Percentiles rank a stretch among this genome's conserved stretches.
Evolutionary conservation across 2,329 filamentous ascomycete species (phyloP).

Genomic region (Grosmannia serpens): DNA sequence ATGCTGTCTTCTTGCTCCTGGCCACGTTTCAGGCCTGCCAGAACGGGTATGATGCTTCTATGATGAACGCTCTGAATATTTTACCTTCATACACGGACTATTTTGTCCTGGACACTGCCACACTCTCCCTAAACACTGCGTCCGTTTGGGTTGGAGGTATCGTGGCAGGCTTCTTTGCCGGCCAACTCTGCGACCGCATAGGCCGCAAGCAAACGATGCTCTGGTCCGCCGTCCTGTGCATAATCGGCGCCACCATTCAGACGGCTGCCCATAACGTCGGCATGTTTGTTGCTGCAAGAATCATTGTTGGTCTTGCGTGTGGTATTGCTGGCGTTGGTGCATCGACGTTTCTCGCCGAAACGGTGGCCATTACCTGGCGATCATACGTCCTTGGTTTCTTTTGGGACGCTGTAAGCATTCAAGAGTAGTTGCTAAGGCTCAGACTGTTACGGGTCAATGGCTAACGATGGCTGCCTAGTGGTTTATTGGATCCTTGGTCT

Average conservation of each 20-base stretch:
- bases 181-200: constrained; percentile 12
- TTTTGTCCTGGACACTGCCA: constrained; percentile 20
- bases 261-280: constrained; percentile 22
- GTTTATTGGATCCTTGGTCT: constrained; percentile 18
- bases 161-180: constrained; percentile 10
- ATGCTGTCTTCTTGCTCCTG: neutral
- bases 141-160: constrained; percentile 12
- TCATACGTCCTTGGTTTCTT: neutral
- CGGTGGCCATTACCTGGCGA: constrained; percentile 33
- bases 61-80: constrained; percentile 17
- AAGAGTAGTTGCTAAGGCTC: neutral
- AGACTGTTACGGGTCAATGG: neutral
- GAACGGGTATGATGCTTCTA: neutral
- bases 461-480: neutral
- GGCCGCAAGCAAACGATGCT: constrained; percentile 14
- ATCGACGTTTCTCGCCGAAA: neutral
- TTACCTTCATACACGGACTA: constrained; percentile 22
- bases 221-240: neutral
- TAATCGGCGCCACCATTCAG: constrained; percentile 12
- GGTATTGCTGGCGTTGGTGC: constrained; percentile 14
- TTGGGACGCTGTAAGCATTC: neutral
- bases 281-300: constrained; percentile 50
- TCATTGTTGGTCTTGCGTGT: constrained; percentile 44
- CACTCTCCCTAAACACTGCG: constrained; percentile 7
- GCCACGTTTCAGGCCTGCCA: neutral